Evolutionary conservation across 306 rosid species (phyloP).

Genomic region (Leucaena leucocephala): DNA sequence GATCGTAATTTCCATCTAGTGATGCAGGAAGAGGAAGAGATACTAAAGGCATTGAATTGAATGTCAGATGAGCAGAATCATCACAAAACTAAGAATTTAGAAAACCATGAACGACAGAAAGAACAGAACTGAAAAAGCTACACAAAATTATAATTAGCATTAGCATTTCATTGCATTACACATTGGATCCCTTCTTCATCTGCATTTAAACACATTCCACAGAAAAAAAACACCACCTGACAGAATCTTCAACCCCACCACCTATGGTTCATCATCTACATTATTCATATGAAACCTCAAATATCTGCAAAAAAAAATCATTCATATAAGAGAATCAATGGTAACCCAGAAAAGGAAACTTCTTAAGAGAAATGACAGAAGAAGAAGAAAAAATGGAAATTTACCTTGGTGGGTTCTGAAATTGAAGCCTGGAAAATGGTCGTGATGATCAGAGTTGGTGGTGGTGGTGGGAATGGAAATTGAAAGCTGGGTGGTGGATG

Average conservation of each 20-base stretch:
- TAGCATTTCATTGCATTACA: not conserved
- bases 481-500: constrained; percentile 86
- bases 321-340: not conserved
- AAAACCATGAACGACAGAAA: constrained; percentile 36
- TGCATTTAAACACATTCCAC: constrained; percentile 5
- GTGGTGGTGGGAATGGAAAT: constrained; percentile 70
- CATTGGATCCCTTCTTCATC: constrained; percentile 61
- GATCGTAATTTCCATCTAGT: not conserved
- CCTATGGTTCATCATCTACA: constrained; percentile 39
- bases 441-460: constrained; percentile 51
- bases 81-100: constrained; percentile 19
- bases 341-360: not conserved
- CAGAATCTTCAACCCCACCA: constrained; percentile 44
- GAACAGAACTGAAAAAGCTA: constrained; percentile 34
- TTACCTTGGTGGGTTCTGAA: constrained; percentile 56
- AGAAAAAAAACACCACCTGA: constrained; percentile 13
- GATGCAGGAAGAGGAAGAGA: constrained; percentile 18
- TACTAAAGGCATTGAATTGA: not conserved
- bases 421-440: constrained; percentile 62
- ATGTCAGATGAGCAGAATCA: constrained; percentile 28
- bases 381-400: not conserved
- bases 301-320: not conserved
- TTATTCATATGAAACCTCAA: not conserved
- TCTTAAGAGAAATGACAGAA: not conserved
- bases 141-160: not conserved